Evolutionary conservation across 257 asterid genomes (phyloP).

Genomic region (Lycium ferocissimum): DNA sequence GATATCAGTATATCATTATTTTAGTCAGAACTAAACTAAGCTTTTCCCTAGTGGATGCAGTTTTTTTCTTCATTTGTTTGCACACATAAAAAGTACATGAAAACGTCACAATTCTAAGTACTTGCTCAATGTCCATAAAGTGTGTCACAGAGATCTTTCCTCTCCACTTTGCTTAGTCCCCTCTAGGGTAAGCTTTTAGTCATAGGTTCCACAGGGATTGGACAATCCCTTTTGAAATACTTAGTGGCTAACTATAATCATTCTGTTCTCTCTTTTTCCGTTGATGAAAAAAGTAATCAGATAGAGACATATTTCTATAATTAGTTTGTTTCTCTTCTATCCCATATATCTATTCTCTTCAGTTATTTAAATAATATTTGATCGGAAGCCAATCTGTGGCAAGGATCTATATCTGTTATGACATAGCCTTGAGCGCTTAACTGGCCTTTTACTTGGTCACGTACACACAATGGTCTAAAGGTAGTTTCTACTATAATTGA

Average conservation of each 20-base stretch:
- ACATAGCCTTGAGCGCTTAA: background rate
- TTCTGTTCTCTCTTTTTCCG: background rate
- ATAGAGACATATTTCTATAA: background rate
- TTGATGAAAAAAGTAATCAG: background rate
- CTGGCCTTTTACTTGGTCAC: background rate
- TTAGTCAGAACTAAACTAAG: conserved; percentile 10
- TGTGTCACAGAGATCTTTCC: background rate
- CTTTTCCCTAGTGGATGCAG: background rate
- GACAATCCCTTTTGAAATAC: background rate
- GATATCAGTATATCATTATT: conserved; percentile 20
- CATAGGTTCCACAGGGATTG: conserved; percentile 4
- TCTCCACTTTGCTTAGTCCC: background rate
- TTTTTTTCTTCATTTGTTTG: background rate
- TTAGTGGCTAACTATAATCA: background rate
- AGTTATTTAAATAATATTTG: background rate
- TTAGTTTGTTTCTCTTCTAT: conserved; percentile 13
- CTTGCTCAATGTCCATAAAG: conserved; percentile 21
- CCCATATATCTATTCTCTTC: conserved; percentile 3
- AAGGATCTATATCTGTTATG: conserved; percentile 17
- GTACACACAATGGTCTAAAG: conserved; percentile 9
- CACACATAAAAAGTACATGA: background rate
- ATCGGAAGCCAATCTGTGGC: background rate
- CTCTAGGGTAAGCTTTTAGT: background rate
- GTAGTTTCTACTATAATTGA: no score
- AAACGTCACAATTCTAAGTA: background rate